phyloP scores from a whole-genome alignment of 306 rosid species.

The Styphnolobium japonicum region DNA sequence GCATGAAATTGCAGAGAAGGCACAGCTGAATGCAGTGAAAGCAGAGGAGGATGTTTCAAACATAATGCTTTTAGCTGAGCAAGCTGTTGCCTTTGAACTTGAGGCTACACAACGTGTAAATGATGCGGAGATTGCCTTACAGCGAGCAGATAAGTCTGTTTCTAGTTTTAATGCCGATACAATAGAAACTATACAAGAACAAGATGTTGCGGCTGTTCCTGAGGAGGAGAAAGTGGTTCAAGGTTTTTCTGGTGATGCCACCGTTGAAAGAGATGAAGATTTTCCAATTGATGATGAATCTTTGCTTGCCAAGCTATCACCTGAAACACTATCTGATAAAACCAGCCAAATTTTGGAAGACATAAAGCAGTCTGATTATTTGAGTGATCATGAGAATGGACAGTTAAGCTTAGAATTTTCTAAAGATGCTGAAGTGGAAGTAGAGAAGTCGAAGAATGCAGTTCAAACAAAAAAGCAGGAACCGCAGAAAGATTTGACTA shows the following conservation, averaged over 20 bases:
- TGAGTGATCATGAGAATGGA: constrained; percentile 68
- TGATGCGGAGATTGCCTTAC: constrained; percentile 84
- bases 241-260: constrained; percentile 48
- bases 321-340: constrained; percentile 52
- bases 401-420: constrained; percentile 38
- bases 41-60: constrained; percentile 90
- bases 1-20: constrained; percentile 71
- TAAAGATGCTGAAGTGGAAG: constrained; percentile 52
- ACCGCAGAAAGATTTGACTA: constrained; percentile 75
- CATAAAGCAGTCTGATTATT: constrained; percentile 38
- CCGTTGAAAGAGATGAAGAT: constrained; percentile 50
- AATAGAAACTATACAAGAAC: constrained; percentile 48
- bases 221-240: constrained; percentile 56
- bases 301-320: constrained; percentile 43
- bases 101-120: constrained; percentile 75
- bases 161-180: constrained; percentile 47
- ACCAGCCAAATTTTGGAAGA: constrained; percentile 49
- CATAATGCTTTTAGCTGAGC: constrained; percentile 96
- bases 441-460: constrained; percentile 46
- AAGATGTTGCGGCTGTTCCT: constrained; percentile 41
- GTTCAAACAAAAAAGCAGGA: constrained; percentile 79
- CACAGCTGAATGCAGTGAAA: constrained; percentile 69
- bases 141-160: constrained; percentile 56
- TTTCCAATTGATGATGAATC: constrained; percentile 48
- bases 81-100: constrained; percentile 92